Conservation (phyloP, 805 yeast genomes). For the Scheffersomyces amazonensis region DNA sequence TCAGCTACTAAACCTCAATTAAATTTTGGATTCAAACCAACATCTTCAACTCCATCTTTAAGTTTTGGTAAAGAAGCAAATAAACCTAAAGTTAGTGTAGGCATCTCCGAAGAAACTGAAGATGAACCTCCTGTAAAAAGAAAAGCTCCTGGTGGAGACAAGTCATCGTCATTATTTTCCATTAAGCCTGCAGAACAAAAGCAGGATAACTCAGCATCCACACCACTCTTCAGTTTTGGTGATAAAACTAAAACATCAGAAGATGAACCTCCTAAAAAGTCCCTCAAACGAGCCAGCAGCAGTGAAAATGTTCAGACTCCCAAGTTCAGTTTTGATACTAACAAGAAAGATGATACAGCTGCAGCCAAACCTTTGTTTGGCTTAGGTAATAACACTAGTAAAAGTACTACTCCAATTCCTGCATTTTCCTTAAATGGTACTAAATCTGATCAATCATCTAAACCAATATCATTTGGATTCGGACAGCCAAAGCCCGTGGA, state of each 20-base stretch:
- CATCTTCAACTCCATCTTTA: no score
- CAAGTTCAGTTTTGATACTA: conserved; percentile 13
- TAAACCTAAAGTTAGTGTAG: background rate
- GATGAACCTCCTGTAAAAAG: background rate
- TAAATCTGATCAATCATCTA: background rate
- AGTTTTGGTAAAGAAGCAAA: conserved; percentile 1
- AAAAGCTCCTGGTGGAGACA: background rate
- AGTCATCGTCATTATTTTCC: background rate
- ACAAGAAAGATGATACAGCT: conserved; percentile 3
- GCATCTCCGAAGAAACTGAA: background rate
- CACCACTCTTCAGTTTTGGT: conserved; percentile 12
- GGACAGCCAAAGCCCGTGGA: no score
- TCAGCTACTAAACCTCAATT: background rate
- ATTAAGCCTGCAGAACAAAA: no score
- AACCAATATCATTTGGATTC: no score
- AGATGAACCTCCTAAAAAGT: conserved; percentile 1
- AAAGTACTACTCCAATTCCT: conserved; percentile 5
- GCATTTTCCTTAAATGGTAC: conserved; percentile 15
- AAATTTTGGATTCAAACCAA: no score
- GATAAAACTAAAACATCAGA: conserved; percentile 1
- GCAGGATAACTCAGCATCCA: background rate
- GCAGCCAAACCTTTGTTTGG: conserved; percentile 2
- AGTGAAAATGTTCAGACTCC: no score
- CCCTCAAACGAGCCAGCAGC: no score
- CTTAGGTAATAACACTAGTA: conserved; percentile 1